Conservation (phyloP, 2,329 filamentous ascomycete species). For the Venturia aucupariae region DNA sequence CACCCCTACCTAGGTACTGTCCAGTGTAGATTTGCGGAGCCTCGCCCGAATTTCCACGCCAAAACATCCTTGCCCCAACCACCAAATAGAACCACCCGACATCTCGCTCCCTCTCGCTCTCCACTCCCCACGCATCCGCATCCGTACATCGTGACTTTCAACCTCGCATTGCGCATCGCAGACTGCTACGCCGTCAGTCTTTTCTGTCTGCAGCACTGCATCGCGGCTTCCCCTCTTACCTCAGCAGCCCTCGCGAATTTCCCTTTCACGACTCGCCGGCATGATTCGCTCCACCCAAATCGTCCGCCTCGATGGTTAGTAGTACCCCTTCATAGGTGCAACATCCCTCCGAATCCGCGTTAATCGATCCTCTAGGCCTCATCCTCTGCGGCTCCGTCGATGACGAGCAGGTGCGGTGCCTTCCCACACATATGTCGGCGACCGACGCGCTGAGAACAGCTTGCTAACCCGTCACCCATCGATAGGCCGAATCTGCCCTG, state of each 20-base stretch:
- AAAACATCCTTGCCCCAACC: background rate
- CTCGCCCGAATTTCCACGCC: background rate
- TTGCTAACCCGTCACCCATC: background rate
- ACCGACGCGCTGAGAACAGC: slow-evolving; percentile 17
- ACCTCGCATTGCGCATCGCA: background rate
- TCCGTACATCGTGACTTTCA: background rate
- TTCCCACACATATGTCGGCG: background rate
- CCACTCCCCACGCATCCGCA: background rate
- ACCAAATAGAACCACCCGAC: no score
- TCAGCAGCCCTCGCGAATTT: background rate
- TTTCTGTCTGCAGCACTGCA: slow-evolving; percentile 4
- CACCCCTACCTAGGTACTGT: no score
- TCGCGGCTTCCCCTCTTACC: background rate
- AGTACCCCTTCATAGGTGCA: slow-evolving; percentile 8
- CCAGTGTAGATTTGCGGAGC: background rate
- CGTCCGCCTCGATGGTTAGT: slow-evolving; percentile 76
- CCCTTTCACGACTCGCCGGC: background rate
- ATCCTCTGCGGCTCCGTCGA: slow-evolving; percentile 93
- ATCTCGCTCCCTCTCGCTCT: background rate
- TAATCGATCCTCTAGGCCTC: slow-evolving; percentile 52
- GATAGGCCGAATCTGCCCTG: slow-evolving; percentile 61
- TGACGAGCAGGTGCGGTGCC: slow-evolving; percentile 59
- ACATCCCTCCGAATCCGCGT: slow-evolving; percentile 11
- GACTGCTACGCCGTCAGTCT: background rate
- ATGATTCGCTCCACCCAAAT: slow-evolving; percentile 96